Evolutionary conservation across 345 rosid genomes (phyloP).

Genomic region (Ricinus communis): DNA sequence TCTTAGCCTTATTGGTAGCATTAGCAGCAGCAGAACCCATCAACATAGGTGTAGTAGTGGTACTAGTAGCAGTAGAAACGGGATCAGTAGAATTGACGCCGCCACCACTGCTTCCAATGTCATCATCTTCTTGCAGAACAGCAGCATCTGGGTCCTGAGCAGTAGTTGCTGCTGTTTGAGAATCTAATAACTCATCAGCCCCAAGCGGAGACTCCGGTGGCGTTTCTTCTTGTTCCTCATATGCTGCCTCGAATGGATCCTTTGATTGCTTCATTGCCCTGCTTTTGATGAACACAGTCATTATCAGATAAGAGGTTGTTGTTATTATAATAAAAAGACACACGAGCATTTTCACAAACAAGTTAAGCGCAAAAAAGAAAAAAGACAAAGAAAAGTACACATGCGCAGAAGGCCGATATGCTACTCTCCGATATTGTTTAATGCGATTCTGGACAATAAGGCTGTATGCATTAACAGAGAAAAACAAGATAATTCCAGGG

Average conservation of each 20-base stretch:
- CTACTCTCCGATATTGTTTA: too few relatives aligned
- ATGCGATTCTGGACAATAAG: too few relatives aligned
- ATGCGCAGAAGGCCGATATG: too few relatives aligned
- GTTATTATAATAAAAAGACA: too few relatives aligned
- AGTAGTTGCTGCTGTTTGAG: conserved; percentile 24
- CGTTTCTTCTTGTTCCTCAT: conserved; percentile 71
- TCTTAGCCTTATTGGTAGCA: conserved; percentile 48
- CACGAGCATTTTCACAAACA: too few relatives aligned
- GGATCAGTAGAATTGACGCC: conserved; percentile 17
- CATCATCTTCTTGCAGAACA: conserved; percentile 11
- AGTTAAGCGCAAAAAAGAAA: too few relatives aligned
- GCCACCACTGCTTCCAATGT: background rate
- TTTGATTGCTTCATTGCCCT: conserved; percentile 69
- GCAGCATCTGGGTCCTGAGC: conserved; percentile 14
- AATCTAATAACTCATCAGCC: conserved; percentile 38
- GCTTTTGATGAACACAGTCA: too few relatives aligned
- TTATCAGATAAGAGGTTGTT: too few relatives aligned
- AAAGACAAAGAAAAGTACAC: too few relatives aligned
- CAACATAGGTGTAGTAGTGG: conserved; percentile 13
- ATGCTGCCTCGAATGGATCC: conserved; percentile 92
- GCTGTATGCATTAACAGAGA: too few relatives aligned
- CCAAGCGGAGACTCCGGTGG: conserved; percentile 62
- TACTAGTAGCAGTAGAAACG: conserved; percentile 19
- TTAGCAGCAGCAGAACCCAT: conserved; percentile 17
- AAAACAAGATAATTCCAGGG: too few relatives aligned